phyloP scores from a whole-genome alignment of 2,329 filamentous ascomycete species.

The Cladorrhinum sp. region DNA sequence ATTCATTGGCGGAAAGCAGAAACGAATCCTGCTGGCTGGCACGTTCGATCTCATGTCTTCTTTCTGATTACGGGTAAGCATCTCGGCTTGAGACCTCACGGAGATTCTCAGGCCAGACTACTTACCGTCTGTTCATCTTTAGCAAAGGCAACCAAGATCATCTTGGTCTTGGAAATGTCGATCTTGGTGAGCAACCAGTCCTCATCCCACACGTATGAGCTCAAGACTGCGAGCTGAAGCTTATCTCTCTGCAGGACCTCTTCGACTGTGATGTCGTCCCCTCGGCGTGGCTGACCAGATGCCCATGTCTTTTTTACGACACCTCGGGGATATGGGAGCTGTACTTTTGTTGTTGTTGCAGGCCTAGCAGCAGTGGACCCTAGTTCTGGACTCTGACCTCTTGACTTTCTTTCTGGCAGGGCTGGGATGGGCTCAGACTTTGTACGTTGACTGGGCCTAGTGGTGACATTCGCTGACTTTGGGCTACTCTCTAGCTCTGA shows the following conservation, averaged over 20 bases:
- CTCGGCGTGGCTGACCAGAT: constrained; percentile 55
- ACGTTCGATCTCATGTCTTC: constrained; percentile 47
- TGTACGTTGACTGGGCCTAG: background rate
- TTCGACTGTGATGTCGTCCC: constrained; percentile 80
- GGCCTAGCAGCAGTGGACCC: too few relatives aligned
- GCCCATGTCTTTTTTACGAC: constrained; percentile 80
- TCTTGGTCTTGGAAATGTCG: constrained; percentile 55
- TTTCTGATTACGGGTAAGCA: constrained; percentile 38
- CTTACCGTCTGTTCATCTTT: constrained; percentile 51
- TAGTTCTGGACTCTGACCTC: background rate
- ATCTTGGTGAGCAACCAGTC: constrained; percentile 76
- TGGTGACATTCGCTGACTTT: background rate
- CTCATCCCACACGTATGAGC: constrained; percentile 83
- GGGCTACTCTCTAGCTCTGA: constrained; percentile 8
- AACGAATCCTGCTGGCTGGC: constrained; percentile 55
- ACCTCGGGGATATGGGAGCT: constrained; percentile 53
- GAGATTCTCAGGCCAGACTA: background rate
- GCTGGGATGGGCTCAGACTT: background rate
- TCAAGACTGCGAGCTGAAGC: constrained; percentile 75
- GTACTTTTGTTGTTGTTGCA: background rate
- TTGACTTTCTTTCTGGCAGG: background rate
- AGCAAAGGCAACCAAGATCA: constrained; percentile 60
- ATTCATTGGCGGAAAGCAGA: constrained; percentile 81
- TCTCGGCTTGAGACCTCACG: background rate
- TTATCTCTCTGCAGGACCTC: constrained; percentile 74